phyloP scores from a whole-genome alignment of 805 yeast species.

The Yarrowia osloensis region DNA sequence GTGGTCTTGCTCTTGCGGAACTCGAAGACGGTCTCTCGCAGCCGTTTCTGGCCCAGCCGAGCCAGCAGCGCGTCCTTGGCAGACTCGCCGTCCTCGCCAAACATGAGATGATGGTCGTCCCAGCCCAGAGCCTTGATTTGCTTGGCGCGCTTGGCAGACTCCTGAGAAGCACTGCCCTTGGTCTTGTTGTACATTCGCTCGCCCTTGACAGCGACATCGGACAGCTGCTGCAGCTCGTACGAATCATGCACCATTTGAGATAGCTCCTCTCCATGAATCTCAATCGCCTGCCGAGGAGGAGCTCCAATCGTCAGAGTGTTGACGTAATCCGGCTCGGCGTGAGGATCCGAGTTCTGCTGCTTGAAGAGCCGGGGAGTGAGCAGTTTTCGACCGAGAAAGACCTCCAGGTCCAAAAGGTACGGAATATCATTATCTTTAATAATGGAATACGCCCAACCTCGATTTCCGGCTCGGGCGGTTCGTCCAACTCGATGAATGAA shows the following conservation, averaged over 20 bases:
- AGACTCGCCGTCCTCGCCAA: slow-evolving; percentile 41
- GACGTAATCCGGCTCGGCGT: slow-evolving; percentile 52
- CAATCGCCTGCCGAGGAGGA: slow-evolving; percentile 71
- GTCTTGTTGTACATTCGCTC: slow-evolving; percentile 86
- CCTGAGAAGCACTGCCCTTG: slow-evolving; percentile 80
- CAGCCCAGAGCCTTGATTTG: slow-evolving; percentile 67
- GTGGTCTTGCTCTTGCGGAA: slow-evolving; percentile 53
- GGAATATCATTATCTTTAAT: slow-evolving; percentile 85
- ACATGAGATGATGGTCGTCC: slow-evolving; percentile 83
- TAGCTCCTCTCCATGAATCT: slow-evolving; percentile 69
- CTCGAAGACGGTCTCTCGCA: slow-evolving; percentile 93
- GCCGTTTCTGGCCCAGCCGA: slow-evolving; percentile 64
- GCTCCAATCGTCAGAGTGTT: slow-evolving; percentile 81
- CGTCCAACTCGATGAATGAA: slow-evolving; percentile 98
- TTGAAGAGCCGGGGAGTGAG: slow-evolving; percentile 38
- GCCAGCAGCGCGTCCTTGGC: slow-evolving; percentile 75
- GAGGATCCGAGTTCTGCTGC: slow-evolving; percentile 34
- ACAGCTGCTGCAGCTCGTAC: slow-evolving; percentile 66
- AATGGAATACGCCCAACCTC: slow-evolving; percentile 96
- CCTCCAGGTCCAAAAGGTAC: slow-evolving; percentile 82
- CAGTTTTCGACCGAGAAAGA: slow-evolving; percentile 83
- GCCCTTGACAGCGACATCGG: slow-evolving; percentile 78
- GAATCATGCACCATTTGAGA: slow-evolving; percentile 60
- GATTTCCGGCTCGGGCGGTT: slow-evolving; percentile 98
- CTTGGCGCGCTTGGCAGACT: slow-evolving; percentile 81